Base-by-base conservation (phyloP, 768 basidiomycete species). In the Mycena metata region DNA sequence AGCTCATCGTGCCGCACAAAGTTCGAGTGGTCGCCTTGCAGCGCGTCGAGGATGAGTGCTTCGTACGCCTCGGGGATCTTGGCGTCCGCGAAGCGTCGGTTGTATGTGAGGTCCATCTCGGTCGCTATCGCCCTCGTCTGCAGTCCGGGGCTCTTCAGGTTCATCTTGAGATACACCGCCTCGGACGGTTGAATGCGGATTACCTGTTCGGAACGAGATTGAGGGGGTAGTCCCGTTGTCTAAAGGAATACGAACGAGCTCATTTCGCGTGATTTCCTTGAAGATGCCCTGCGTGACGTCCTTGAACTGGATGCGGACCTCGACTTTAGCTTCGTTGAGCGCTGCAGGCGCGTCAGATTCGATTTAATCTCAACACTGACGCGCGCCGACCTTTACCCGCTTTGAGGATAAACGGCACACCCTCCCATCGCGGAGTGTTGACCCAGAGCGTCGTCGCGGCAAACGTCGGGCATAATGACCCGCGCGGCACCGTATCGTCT, bases 21-120 rank as follows among this genome's bases (percentile, higher is more conserved):
- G 84, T 99, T 99, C 26, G 95, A 97, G 82, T 98, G 96, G 76
- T 99, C 97, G 23, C 97, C 98, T 79, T 91, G 93, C 80, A 99
- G 86, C 17, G 95, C 95, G 76, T 99, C 97, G 68, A 98, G 85
- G 77, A 99, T 96, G 67, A 99, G 90, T 17, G 92, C 91, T 82
- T 98, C 95, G 78, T 98, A 97, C 36, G 96, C 97, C 83, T 98
- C 97, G 46, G 98, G 98, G 70, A 99, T 98, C 80, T 92, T 91
- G 56, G 90, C 80, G 68, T 98, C 96, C 45, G 89, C 82, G 84
- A 99, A 99, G 51, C 98, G 90, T 65, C 92, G 86, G 88, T 97
- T 96, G 88, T 99, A 99, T 30, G 97, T 98, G 71, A 99, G 82
- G 83, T 99, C 97, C 94, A 99, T 96, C 83, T 99, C 98, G 52